Conservation (phyloP, 805 yeast genomes). For the Teunomyces pallodes region DNA sequence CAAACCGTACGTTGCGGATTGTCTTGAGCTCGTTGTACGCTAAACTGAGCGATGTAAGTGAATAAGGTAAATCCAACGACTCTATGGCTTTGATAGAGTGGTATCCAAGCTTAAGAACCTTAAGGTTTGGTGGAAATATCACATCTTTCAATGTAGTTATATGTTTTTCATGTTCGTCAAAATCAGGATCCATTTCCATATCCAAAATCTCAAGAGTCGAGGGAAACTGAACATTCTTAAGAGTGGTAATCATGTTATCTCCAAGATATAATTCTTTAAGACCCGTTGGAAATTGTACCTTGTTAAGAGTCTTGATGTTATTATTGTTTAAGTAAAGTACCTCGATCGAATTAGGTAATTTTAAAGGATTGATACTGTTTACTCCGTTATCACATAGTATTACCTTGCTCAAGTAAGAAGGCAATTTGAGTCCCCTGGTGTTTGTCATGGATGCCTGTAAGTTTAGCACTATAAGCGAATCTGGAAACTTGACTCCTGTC, state of each 20-base stretch:
- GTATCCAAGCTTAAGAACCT: constrained; percentile 36
- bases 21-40: constrained; percentile 39
- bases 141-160: constrained; percentile 43
- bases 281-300: constrained; percentile 37
- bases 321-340: constrained; percentile 36
- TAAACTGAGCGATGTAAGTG: constrained; percentile 30
- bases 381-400: constrained; percentile 41
- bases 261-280: constrained; percentile 38
- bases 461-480: constrained; percentile 32
- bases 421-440: constrained; percentile 42
- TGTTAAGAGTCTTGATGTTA: constrained; percentile 44
- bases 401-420: constrained; percentile 27
- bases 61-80: constrained; percentile 36
- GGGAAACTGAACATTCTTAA: constrained; percentile 43
- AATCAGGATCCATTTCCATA: constrained; percentile 41
- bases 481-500: constrained; percentile 48
- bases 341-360: constrained; percentile 40
- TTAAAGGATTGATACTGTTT: constrained; percentile 44
- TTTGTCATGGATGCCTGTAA: constrained; percentile 45
- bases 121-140: constrained; percentile 33
- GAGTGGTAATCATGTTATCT: constrained; percentile 42
- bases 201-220: constrained; percentile 37
- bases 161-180: constrained; percentile 41
- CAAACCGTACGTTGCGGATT: constrained; percentile 36
- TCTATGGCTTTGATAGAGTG: constrained; percentile 40